Percentiles rank a stretch among this genome's conserved stretches.
Evolutionary conservation across 176 grass and related monocot species (phyloP).

Genomic region (Avena eriantha): DNA sequence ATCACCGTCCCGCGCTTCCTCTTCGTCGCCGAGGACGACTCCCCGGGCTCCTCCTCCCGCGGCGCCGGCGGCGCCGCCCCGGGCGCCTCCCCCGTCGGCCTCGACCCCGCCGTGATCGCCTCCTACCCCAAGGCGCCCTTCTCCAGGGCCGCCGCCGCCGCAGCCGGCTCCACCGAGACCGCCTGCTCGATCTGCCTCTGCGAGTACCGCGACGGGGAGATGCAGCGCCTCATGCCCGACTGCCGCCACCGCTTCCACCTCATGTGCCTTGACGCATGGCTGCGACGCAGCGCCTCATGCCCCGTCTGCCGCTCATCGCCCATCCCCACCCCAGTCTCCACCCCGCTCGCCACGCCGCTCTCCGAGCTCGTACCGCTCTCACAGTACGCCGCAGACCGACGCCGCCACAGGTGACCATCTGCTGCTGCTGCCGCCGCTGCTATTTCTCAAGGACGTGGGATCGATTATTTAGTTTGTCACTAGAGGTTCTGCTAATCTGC

Average conservation of each 20-base stretch:
- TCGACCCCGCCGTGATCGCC: conserved; percentile 71
- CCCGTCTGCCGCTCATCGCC: conserved; percentile 91
- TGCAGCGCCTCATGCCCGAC: conserved; percentile 90
- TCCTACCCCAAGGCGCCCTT: conserved; percentile 88
- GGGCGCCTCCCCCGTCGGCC: conserved; percentile 62
- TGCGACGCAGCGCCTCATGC: conserved; percentile 81
- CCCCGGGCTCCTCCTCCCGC: conserved; percentile 63
- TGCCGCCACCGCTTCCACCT: conserved; percentile 95
- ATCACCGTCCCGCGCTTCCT: conserved; percentile 76
- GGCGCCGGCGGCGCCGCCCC: background rate
- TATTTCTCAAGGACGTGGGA: background rate
- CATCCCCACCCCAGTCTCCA: conserved; percentile 73
- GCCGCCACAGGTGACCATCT: conserved; percentile 62
- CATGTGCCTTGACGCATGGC: conserved; percentile 90
- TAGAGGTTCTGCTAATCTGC: conserved; percentile 26
- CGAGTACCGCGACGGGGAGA: conserved; percentile 93
- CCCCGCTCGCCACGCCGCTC: conserved; percentile 79
- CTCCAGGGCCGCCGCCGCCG: conserved; percentile 49
- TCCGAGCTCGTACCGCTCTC: conserved; percentile 87
- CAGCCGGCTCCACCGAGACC: conserved; percentile 49
- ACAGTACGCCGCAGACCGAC: conserved; percentile 84
- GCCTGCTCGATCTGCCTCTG: conserved; percentile 87
- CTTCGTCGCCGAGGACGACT: conserved; percentile 86
- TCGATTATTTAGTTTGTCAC: background rate
- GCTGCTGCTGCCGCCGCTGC: background rate